Evolutionary conservation across 2,329 filamentous ascomycete species (phyloP).

Genomic region (Trichoderma arundinaceum): DNA sequence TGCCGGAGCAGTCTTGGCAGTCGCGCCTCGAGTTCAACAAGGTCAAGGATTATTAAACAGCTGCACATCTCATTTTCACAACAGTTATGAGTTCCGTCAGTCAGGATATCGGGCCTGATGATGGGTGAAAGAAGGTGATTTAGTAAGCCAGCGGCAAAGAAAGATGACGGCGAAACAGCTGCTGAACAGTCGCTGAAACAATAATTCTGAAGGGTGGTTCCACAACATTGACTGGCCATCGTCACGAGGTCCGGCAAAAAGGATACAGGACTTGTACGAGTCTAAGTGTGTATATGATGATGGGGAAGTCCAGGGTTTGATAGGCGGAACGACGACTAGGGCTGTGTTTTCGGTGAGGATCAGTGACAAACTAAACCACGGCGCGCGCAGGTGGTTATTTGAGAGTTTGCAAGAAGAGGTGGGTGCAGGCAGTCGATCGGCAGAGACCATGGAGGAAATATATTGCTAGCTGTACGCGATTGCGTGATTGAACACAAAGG

Average conservation of each 20-base stretch:
- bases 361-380: conserved; percentile 6
- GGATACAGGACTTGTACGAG: conserved; percentile 6
- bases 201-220: conserved; percentile 7
- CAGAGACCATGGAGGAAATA: background rate
- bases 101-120: background rate
- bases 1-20: conserved; percentile 7
- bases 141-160: background rate
- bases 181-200: conserved; percentile 1
- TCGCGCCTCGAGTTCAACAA: background rate
- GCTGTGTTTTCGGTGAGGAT: conserved; percentile 28
- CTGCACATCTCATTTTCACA: background rate
- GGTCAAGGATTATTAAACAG: conserved; percentile 1
- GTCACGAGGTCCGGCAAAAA: conserved; percentile 30
- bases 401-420: background rate
- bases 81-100: background rate
- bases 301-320: conserved; percentile 30
- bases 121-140: background rate
- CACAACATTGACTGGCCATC: conserved; percentile 9
- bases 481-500: conserved; percentile 18
- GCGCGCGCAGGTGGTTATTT: background rate
- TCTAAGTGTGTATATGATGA: conserved; percentile 13
- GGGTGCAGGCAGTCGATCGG: conserved; percentile 2
- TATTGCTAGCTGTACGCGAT: conserved; percentile 6
- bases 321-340: conserved; percentile 25
- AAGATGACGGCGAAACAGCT: background rate